Conservation (phyloP, 805 yeast genomes). For the Metschnikowia matae region DNA sequence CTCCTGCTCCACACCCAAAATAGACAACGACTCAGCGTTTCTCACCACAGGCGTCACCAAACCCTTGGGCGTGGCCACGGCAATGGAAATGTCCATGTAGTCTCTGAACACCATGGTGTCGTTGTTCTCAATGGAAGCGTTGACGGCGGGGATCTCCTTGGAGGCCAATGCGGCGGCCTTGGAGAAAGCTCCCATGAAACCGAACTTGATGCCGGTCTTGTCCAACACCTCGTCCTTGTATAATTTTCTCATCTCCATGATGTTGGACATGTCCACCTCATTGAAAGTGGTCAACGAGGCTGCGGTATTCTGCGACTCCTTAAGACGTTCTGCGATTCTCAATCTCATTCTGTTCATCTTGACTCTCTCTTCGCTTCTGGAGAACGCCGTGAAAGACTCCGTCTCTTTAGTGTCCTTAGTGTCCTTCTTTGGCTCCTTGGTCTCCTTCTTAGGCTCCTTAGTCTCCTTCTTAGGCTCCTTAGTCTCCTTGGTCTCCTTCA, state of each 20-base stretch:
- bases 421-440: slow-evolving; percentile 8
- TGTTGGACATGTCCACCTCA: slow-evolving; percentile 93
- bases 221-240: slow-evolving; percentile 96
- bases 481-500: slow-evolving; percentile 17
- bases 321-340: slow-evolving; percentile 97
- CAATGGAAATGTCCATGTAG: slow-evolving; percentile 91
- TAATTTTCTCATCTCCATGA: slow-evolving; percentile 90
- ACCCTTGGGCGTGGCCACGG: slow-evolving; percentile 99
- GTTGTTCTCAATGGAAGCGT: slow-evolving; percentile 88
- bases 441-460: slow-evolving; percentile 22
- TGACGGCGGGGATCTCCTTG: slow-evolving; percentile 91
- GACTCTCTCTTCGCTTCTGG: slow-evolving; percentile 85
- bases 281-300: slow-evolving; percentile 97
- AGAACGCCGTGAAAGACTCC: slow-evolving; percentile 45
- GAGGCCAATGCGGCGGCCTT: slow-evolving; percentile 91
- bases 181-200: slow-evolving; percentile 98
- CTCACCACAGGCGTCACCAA: slow-evolving; percentile 96
- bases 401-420: slow-evolving; percentile 14
- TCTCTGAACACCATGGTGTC: slow-evolving; percentile 95
- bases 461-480: slow-evolving; percentile 31
- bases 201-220: slow-evolving; percentile 90
- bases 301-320: slow-evolving; percentile 98
- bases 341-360: slow-evolving; percentile 99
- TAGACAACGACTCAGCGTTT: slow-evolving; percentile 88
- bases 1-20: slow-evolving; percentile 86